Evolutionary conservation across 768 basidiomycete species (phyloP).

Genomic region (Hemileccinum impolitum): DNA sequence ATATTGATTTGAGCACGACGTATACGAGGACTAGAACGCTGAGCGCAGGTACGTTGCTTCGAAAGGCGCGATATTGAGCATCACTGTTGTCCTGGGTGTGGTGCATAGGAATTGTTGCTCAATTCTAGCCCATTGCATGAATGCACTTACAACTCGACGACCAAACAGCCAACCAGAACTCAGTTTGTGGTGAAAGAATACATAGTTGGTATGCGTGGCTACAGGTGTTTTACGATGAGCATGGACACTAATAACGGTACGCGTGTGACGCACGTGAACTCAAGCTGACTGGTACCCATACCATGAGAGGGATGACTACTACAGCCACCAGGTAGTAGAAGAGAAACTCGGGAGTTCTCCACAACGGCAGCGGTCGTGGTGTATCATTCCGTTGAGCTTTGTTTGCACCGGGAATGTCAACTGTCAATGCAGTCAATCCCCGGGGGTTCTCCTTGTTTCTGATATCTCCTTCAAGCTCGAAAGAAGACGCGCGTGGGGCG

Average conservation of each 20-base stretch:
- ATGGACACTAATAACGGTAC: background rate
- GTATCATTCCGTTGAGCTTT: conserved; percentile 25
- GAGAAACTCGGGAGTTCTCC: conserved; percentile 80
- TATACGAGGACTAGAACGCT: conserved; percentile 46
- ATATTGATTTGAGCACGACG: conserved; percentile 52
- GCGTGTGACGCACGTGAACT: conserved; percentile 63
- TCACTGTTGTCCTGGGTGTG: conserved; percentile 85
- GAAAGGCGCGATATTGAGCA: conserved; percentile 84
- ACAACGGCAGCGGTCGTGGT: conserved; percentile 48
- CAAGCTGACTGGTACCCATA: conserved; percentile 67
- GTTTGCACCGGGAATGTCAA: conserved; percentile 49
- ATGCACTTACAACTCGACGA: conserved; percentile 63
- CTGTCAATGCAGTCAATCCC: conserved; percentile 49
- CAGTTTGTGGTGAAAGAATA: conserved; percentile 52
- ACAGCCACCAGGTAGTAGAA: conserved; percentile 63
- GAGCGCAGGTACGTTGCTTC: conserved; percentile 72
- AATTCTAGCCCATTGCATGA: background rate
- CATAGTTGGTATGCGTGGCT: conserved; percentile 79
- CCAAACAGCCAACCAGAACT: conserved; percentile 81
- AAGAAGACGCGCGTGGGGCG: conserved; percentile 2
- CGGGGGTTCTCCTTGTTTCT: conserved; percentile 3
- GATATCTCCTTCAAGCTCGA: conserved; percentile 16
- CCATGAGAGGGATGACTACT: conserved; percentile 68
- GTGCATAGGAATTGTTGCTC: background rate
- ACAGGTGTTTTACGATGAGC: conserved; percentile 4